These are phyloP conservation scores for Tulasnella sp. DNA, from an alignment of 768 basidiomycete genomes.

Conservation along the genomic window DNA sequence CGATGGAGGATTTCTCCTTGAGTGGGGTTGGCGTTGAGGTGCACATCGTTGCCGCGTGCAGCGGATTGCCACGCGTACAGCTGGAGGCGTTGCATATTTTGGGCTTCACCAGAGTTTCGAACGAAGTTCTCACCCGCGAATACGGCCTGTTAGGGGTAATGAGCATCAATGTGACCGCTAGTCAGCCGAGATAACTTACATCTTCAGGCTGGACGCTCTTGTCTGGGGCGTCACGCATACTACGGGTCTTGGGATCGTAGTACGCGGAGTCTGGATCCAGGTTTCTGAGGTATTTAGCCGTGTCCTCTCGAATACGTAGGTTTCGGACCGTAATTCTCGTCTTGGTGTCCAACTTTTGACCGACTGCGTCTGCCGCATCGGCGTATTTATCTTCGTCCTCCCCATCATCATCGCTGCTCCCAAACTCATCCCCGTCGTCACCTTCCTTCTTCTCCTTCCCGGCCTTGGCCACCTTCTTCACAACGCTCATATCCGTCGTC, in stretches of 20 bases:
- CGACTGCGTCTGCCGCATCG: conserved; percentile 93
- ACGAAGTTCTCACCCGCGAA: conserved; percentile 98
- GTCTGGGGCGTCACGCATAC: conserved; percentile 94
- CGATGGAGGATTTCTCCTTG: conserved; percentile 86
- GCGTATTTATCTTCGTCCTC: conserved; percentile 98
- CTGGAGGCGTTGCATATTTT: conserved; percentile 82
- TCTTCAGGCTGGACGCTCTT: conserved; percentile 75
- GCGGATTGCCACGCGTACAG: conserved; percentile 97
- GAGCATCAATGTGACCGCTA: background rate
- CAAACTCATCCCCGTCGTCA: conserved; percentile 50
- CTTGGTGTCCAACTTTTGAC: conserved; percentile 96
- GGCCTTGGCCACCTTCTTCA: conserved; percentile 90
- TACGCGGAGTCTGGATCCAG: conserved; percentile 91
- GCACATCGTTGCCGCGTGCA: conserved; percentile 85
- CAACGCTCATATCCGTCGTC: conserved; percentile 80
- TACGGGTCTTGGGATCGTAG: conserved; percentile 98
- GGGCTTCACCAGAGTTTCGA: conserved; percentile 84
- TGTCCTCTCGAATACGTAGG: conserved; percentile 96
- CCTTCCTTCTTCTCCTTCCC: conserved; percentile 58
- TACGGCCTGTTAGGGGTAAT: conserved; percentile 39
- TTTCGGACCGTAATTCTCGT: conserved; percentile 97
- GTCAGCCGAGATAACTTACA: conserved; percentile 35
- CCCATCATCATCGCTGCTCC: conserved; percentile 91
- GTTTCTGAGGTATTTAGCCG: conserved; percentile 97
- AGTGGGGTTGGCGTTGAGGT: conserved; percentile 92